Conservation (phyloP, 2,329 filamentous ascomycete species). For the Metarhizium guizhouense region DNA sequence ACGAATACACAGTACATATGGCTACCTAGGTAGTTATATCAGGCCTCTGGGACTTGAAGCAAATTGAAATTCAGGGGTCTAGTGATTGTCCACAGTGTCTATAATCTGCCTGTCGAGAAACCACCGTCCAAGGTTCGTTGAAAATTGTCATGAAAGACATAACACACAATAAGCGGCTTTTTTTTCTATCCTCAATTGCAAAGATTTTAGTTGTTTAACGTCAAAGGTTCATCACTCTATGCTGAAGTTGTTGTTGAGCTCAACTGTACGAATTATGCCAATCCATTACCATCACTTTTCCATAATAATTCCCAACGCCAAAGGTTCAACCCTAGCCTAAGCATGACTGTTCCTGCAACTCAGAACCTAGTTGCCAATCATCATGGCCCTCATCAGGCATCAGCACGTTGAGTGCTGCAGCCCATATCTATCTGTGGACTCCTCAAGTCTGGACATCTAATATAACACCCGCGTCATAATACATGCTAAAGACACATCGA, state of each 20-base stretch:
- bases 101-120: too few relatives aligned
- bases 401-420: conserved; percentile 3
- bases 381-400: background rate
- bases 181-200: background rate
- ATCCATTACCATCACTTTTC: background rate
- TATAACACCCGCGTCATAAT: conserved; percentile 40
- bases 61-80: too few relatives aligned
- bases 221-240: background rate
- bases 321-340: background rate
- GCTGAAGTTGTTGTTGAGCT: conserved; percentile 5
- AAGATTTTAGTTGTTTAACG: background rate
- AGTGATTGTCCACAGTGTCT: too few relatives aligned
- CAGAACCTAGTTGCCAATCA: background rate
- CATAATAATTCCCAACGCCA: background rate
- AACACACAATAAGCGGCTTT: too few relatives aligned
- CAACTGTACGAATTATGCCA: background rate
- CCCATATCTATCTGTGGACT: background rate
- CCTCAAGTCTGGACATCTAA: conserved; percentile 14
- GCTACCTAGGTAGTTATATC: too few relatives aligned
- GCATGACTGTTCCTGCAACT: background rate
- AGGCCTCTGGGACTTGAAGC: too few relatives aligned
- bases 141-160: too few relatives aligned
- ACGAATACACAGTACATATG: too few relatives aligned
- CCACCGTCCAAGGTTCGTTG: too few relatives aligned
- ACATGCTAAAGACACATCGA: conserved; percentile 22